Evolutionary conservation across 371 early-diverging fungal genomes (phyloP), one percentile per base, ranked within the genome.

Genomic region (Mortierella sp.): DNA sequence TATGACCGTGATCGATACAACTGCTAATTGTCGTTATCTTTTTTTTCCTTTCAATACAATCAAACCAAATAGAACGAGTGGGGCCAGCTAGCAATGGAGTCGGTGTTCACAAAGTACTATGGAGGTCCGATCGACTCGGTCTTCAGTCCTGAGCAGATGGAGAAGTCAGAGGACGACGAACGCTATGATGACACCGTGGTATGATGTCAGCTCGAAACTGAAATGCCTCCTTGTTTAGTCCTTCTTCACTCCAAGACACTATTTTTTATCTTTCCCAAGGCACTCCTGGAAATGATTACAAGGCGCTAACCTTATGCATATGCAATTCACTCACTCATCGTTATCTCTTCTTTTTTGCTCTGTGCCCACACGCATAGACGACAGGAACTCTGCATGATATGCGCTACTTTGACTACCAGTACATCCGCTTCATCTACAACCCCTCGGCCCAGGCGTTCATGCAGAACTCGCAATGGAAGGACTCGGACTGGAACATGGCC

Each of bases 361-460:
- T 44, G 6, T 74, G 56, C 41, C 38, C 16, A 56, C 70, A 43
- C 68, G 27, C 55, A 29, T 27, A 78, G 80, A 60, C 78, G 11
- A 77, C 83, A 70, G 84, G 83, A 10, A 83, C 76, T 24, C 44
- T 88, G 68, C 87, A 81, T 72, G 76, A 90, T 43, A 77, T 93
- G 78, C 90, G 90, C n/a, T 87, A 92, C 82, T 94, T 95, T 46
- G 94, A 96, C 74, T 93, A 96, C 89, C 95, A 96, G 24, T 95
- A 97, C 88, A 93, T 95, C 81, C 92, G 96, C 55, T 93, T 98
- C 75, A 95, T 96, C 21, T 96, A 92, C 84, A 95, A 98, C 83
- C 97, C 97, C 11, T 74, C 90, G 12, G 84, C 95, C 44, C 92
- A 91, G 29, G 89, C 89, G 72, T 98, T 95, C 84, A 90, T 96